Base-by-base conservation (phyloP, 306 rosid genomes). In the Malus orientalis region DNA sequence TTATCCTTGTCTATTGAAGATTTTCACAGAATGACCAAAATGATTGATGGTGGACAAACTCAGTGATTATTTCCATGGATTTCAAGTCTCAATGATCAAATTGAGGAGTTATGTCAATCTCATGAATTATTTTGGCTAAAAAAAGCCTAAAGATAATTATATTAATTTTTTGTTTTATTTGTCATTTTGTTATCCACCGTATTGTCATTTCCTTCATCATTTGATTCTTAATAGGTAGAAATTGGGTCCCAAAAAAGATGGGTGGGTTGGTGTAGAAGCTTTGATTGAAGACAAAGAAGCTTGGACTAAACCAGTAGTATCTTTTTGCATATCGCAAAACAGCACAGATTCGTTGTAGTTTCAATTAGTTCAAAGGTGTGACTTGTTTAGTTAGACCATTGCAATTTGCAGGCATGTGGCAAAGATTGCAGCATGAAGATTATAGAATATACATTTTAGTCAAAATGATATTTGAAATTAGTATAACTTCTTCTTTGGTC, bases 191-290 rank as follows among this genome's bases (percentile, higher is more conserved):
- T 15, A 73, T 42, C 67, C 38, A 23, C 49, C 44, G 4, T 57
- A 22, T 57, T 57, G 62, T 57, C 62, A 10, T 57, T 57, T 57
- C 62, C 14, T n/a, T 8, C 27, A 18, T 15, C 19, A 18, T 11
- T 30, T 59, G 68, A 30, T 76, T 57, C 53, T 55, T 6, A 6
- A 0, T 10, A 4, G 18, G 68, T 7, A 63, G 5, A 15, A 11
- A 29, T 12, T 58, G 32, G 47, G 36, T 29, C 36, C 57, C 64
- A 18, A 55, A 49, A 60, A 29, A 14, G 12, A 62, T 71, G n/a
- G 54, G 74, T 64, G 83, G 83, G 44, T 58, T 29, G 60, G 67
- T 60, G 47, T 47, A 16, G 55, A 49, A 40, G 57, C 14, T 18
- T 22, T 33, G 3, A 10, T 6, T 71, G 16, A 51, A 58, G 67